Base-by-base conservation (phyloP, 2,329 filamentous ascomycete genomes). In the Colletotrichum liaoningense region DNA sequence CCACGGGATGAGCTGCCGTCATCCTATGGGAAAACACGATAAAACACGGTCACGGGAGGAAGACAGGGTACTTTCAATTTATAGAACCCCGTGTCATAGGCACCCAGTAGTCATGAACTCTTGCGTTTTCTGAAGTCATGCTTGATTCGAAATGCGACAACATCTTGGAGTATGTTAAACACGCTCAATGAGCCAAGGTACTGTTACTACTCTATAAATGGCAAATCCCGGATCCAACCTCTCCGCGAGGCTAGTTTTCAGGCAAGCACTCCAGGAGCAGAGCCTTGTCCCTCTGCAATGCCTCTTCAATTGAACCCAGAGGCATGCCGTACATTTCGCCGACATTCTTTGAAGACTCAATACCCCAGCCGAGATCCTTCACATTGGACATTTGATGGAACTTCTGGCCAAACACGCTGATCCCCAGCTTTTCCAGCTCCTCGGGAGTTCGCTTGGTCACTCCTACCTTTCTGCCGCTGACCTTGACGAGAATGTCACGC, bases 381-480 rank as follows among this genome's bases (percentile, higher is more conserved):
- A 46, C 22, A 19, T 81, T 81, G 0, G 77, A 76, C 74, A 73
- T 75, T 1, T 79, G 38, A 4, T 81, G 79, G n/a, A 81, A 79
- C 1, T 55, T 33, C 46, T 78, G 79, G 2, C 75, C 77, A 11
- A 72, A 69, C 16, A 77, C 68, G 1, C 57, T 71, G 35, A 60
- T 65, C 5, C 63, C 68, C 73, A 69, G 67, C 22, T 69, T 74
- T 62, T 78, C 72, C 4, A 75, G 60, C 42, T 81, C 80, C 22
- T 74, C 78, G 6, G 63, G 42, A 1, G 68, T 75, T 26, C 74
- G 69, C 73, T 77, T 79, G 8, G 59, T 75, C 5, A 75, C 46
- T 0, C 12, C 12, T 1, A 84, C 77, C 0, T 79, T 74, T n/a
- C 76, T 78, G 0, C 82, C 81, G 19, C 77, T 82, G 49, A 83